A percentile compares a stretch with the other conserved stretches of the same genome.
Evolutionary conservation across 1,284 basidiomycete genomes (phyloP).

Genomic region (Tilletia walkeri): DNA sequence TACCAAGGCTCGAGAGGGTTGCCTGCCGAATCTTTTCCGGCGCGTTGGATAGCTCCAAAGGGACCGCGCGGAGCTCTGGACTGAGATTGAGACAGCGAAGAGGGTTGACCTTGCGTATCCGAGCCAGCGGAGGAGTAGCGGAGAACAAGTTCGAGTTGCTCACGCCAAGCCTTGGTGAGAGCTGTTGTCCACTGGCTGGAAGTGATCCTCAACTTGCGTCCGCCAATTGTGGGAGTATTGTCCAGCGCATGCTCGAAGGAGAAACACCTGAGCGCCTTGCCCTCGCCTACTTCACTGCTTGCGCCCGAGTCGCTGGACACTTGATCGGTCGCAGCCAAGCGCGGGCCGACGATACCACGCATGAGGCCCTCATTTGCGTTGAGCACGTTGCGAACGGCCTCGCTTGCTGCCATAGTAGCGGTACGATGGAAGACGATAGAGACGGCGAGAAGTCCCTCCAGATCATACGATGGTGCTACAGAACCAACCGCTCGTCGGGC

Average conservation of each 20-base stretch:
- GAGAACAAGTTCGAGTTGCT: slow-evolving; percentile 46
- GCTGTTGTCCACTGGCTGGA: background rate
- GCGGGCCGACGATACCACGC: slow-evolving; percentile 42
- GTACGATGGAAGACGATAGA: slow-evolving; percentile 55
- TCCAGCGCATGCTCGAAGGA: slow-evolving; percentile 3
- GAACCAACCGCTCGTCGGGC: slow-evolving; percentile 35
- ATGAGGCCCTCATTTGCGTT: slow-evolving; percentile 46
- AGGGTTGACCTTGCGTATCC: background rate
- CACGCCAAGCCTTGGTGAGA: slow-evolving; percentile 47
- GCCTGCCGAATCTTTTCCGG: slow-evolving; percentile 51
- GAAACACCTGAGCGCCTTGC: slow-evolving; percentile 38
- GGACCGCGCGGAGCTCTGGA: background rate
- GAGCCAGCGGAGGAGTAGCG: slow-evolving; percentile 34
- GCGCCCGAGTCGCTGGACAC: background rate
- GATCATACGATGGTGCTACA: slow-evolving; percentile 50
- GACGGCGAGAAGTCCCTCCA: slow-evolving; percentile 50
- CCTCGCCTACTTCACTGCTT: slow-evolving; percentile 28
- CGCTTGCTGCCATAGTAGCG: slow-evolving; percentile 50
- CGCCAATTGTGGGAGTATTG: background rate
- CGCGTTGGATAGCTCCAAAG: slow-evolving; percentile 52
- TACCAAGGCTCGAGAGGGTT: slow-evolving; percentile 54
- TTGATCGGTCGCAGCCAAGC: background rate
- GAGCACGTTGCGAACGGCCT: slow-evolving; percentile 49
- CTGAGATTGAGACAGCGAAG: background rate
- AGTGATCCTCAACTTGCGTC: background rate